Conservation (phyloP, 768 basidiomycete genomes). For the Mycena kentingensis region DNA sequence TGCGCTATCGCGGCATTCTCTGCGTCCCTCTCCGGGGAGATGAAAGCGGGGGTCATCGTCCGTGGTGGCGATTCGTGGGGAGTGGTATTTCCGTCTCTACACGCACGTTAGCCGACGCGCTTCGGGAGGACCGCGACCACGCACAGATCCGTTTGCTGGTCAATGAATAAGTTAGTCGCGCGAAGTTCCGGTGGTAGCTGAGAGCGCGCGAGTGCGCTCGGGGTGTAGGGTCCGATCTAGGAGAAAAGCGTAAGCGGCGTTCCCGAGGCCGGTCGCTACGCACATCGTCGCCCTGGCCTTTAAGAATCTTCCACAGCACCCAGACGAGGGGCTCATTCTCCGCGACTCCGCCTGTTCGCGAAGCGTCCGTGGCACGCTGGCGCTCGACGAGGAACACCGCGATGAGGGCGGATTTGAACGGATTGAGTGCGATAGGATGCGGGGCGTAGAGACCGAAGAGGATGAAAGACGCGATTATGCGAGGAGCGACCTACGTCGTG, state of each 20-base stretch:
- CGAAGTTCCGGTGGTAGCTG: slow-evolving; percentile 74
- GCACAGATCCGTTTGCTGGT: slow-evolving; percentile 53
- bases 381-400: slow-evolving; percentile 70
- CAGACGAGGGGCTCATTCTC: slow-evolving; percentile 80
- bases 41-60: slow-evolving; percentile 23
- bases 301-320: slow-evolving; percentile 86
- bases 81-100: too few species aligned
- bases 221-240: slow-evolving; percentile 82
- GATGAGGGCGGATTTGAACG: slow-evolving; percentile 75
- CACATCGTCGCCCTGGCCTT: slow-evolving; percentile 81
- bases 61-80: slow-evolving; percentile 31
- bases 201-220: slow-evolving; percentile 71
- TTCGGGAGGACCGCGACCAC: slow-evolving; percentile 24
- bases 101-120: too few species aligned
- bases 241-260: background rate
- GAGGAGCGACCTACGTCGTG: slow-evolving; percentile 57
- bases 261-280: slow-evolving; percentile 29
- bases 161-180: slow-evolving; percentile 69
- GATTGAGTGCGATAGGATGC: slow-evolving; percentile 77
- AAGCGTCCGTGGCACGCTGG: slow-evolving; percentile 54
- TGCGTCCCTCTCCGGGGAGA: slow-evolving; percentile 55
- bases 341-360: slow-evolving; percentile 50
- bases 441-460: slow-evolving; percentile 80
- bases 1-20: slow-evolving; percentile 60
- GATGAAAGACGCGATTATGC: slow-evolving; percentile 79